phyloP scores from a whole-genome alignment of 805 yeast species.

The Pichia insulana region DNA sequence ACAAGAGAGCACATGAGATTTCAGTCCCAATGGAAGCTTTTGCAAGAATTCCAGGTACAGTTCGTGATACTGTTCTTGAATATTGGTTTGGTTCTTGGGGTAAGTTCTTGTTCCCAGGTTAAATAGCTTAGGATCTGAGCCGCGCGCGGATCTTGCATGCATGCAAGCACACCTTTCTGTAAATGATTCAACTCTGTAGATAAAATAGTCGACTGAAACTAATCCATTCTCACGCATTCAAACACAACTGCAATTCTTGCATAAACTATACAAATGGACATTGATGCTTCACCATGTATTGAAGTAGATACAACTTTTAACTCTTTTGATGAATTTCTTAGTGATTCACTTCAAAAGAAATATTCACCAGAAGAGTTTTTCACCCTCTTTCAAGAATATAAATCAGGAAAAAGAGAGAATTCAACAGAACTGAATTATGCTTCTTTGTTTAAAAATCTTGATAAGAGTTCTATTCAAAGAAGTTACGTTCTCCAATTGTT shows the following conservation, averaged over 20 bases:
- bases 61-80: conserved; percentile 27
- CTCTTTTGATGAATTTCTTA: conserved; percentile 15
- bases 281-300: too few species aligned
- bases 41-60: conserved; percentile 12
- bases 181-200: too few species aligned
- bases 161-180: too few species aligned
- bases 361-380: conserved; percentile 22
- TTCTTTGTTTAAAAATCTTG: conserved; percentile 15
- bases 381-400: conserved; percentile 22
- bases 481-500: conserved; percentile 23
- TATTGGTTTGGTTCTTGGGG: conserved; percentile 32
- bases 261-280: too few species aligned
- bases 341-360: conserved; percentile 16
- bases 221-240: too few species aligned
- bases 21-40: conserved; percentile 27
- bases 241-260: too few species aligned
- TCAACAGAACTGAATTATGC: neutral
- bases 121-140: neutral
- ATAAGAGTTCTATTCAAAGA: conserved; percentile 17
- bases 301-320: too few species aligned
- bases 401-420: conserved; percentile 10
- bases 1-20: conserved; percentile 18
- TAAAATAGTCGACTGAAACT: too few species aligned
- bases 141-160: too few species aligned
- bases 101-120: conserved; percentile 25